Evolutionary conservation across 2,329 filamentous ascomycete species (phyloP).

Genomic region (Colletotrichum sp.): DNA sequence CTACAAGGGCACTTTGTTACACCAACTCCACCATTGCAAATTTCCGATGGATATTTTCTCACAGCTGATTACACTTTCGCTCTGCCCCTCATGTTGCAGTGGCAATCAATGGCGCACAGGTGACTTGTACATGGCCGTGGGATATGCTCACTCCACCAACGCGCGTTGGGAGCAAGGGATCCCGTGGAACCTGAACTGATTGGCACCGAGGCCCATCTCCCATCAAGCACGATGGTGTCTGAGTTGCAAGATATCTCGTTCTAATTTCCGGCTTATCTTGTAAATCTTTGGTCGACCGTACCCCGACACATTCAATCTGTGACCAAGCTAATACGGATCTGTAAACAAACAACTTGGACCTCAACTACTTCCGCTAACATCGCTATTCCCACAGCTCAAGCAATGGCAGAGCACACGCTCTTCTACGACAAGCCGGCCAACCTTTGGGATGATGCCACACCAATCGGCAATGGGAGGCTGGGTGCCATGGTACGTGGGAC

Average conservation of each 20-base stretch:
- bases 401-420: background rate
- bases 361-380: background rate
- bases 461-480: slow-evolving; percentile 48
- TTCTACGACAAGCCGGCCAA: background rate
- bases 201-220: background rate
- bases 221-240: background rate
- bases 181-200: background rate
- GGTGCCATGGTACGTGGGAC: slow-evolving; percentile 42
- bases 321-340: background rate
- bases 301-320: background rate
- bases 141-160: background rate
- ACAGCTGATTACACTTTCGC: rapidly evolving
- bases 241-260: background rate
- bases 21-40: background rate
- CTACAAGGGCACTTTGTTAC: background rate
- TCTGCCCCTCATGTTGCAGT: background rate
- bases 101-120: background rate
- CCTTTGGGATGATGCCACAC: slow-evolving; percentile 27
- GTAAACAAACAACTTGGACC: background rate
- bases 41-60: background rate
- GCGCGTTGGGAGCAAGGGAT: background rate
- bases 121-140: background rate
- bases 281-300: background rate
- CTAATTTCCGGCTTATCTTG: background rate
- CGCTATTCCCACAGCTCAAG: background rate